Evolutionary conservation across 805 yeast species (phyloP).

Genomic region (Lipomyces anomalus): DNA sequence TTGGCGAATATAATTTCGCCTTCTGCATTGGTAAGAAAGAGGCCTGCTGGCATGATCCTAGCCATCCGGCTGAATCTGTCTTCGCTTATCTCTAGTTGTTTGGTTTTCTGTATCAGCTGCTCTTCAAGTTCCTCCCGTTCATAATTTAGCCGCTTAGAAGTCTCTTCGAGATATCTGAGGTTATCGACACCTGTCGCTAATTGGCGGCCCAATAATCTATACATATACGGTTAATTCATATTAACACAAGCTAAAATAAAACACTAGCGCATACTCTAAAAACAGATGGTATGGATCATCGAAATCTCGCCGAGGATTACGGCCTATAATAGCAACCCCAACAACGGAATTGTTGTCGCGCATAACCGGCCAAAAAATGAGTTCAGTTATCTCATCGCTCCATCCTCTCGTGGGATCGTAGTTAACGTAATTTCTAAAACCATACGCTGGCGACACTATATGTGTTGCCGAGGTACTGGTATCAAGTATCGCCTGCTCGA

Average conservation of each 20-base stretch:
- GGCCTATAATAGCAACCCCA: constrained; percentile 23
- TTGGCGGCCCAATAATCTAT: constrained; percentile 23
- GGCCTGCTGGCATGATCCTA: constrained; percentile 20
- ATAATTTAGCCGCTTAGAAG: constrained; percentile 13
- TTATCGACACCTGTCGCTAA: constrained; percentile 21
- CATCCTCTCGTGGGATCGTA: constrained; percentile 24
- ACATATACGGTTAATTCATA: too few relatives aligned
- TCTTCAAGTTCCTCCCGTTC: constrained; percentile 17
- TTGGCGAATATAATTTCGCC: constrained; percentile 24
- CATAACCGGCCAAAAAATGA: constrained; percentile 22
- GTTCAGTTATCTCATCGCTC: constrained; percentile 15
- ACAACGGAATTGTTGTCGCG: constrained; percentile 21
- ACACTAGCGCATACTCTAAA: too few relatives aligned
- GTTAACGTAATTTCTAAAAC: constrained; percentile 12
- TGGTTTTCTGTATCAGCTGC: constrained; percentile 12
- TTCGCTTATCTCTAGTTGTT: constrained; percentile 20
- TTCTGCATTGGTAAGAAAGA: constrained; percentile 19
- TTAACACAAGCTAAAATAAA: too few relatives aligned
- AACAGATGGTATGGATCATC: constrained; percentile 22
- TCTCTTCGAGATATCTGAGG: constrained; percentile 17
- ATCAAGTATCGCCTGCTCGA: constrained; percentile 21
- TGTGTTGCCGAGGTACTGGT: constrained; percentile 14
- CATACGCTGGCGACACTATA: constrained; percentile 15
- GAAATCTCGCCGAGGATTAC: constrained; percentile 19
- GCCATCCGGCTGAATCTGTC: constrained; percentile 24